Conservation (phyloP, 306 rosid genomes). For the Quercus rubra region DNA sequence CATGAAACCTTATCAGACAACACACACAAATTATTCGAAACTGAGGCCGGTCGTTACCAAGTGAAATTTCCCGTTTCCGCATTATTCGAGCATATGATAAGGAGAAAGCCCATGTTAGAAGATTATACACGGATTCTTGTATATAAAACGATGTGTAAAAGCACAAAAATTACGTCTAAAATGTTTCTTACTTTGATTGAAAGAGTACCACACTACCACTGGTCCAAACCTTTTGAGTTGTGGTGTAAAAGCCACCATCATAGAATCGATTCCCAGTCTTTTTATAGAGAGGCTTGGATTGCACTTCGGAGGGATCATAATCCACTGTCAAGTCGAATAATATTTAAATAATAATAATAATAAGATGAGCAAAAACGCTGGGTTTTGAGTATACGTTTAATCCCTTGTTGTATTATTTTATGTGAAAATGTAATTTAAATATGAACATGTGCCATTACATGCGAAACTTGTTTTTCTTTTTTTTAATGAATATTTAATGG, state of each 20-base stretch:
- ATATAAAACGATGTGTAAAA: slow-evolving; percentile 6
- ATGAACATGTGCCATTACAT: too few species aligned
- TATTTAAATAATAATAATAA: not conserved
- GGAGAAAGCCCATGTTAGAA: not conserved
- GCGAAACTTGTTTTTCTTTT: too few species aligned
- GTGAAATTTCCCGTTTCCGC: slow-evolving; percentile 32
- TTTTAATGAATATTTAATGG: too few species aligned
- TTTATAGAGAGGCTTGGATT: not conserved
- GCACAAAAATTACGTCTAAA: slow-evolving; percentile 1
- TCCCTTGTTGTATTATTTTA: too few species aligned
- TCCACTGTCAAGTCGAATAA: not conserved
- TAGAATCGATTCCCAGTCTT: slow-evolving; percentile 46
- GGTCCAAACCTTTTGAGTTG: slow-evolving; percentile 16
- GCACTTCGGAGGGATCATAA: not conserved
- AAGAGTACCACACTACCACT: slow-evolving; percentile 6
- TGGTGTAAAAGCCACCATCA: slow-evolving; percentile 29
- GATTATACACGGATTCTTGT: not conserved
- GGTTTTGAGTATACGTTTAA: too few species aligned
- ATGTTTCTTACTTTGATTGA: not conserved
- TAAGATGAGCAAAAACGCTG: too few species aligned
- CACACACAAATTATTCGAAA: slow-evolving; percentile 49
- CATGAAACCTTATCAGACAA: slow-evolving; percentile 8
- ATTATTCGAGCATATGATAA: slow-evolving; percentile 16
- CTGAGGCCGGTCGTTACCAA: slow-evolving; percentile 29
- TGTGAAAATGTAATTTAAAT: too few species aligned